Base-by-base conservation (phyloP, 345 rosid species). In the Pseudoturritis turrita region DNA sequence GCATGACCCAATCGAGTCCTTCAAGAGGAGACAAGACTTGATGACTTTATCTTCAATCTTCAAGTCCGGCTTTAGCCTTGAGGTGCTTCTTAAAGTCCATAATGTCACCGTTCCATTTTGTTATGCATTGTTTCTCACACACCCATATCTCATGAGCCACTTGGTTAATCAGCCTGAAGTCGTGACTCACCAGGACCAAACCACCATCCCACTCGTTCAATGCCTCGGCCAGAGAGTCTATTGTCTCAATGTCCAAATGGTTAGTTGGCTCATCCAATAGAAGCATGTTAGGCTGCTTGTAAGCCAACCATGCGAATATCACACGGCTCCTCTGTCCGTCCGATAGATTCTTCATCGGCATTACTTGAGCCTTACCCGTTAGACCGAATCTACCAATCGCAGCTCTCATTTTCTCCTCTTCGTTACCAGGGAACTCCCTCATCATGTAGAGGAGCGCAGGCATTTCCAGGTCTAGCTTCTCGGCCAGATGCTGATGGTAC, bases 261-360 rank as follows among this genome's bases (percentile, higher is more conserved):
- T 96, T 92, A 0, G 99, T 96, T 0, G 99, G 99, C 75, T 96
- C 99, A 63, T 96, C 99, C 79, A 96, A 68, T 18, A 96, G 81
- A 65, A 96, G 87, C 86, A 96, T 47, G 39, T 96, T 96, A 10
- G 99, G 99, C 74, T 96, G 98, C 86, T 97, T 85, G 15, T 33
- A 96, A 9, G 99, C 99, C 52, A 96, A 63, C 98, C 98, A 92
- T 7, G 98, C 98, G 74, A 96, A 96, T 23, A 96, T 87, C 67
- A 96, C 99, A 46, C 99, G 75, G 77, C 98, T 92, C 85, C 83
- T 90, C 61, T 92, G 98, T 54, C 99, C 99, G 65, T 96, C 99
- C 1, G 99, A 96, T n/a, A 96, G 77, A 68, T 96, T 87, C 83
- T 80, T 90, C 98, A 96, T 92, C 3, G 97, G 91, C 99, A 96